phyloP scores from a whole-genome alignment of 1,284 basidiomycete genomes.

The Hymenochaete sp. region DNA sequence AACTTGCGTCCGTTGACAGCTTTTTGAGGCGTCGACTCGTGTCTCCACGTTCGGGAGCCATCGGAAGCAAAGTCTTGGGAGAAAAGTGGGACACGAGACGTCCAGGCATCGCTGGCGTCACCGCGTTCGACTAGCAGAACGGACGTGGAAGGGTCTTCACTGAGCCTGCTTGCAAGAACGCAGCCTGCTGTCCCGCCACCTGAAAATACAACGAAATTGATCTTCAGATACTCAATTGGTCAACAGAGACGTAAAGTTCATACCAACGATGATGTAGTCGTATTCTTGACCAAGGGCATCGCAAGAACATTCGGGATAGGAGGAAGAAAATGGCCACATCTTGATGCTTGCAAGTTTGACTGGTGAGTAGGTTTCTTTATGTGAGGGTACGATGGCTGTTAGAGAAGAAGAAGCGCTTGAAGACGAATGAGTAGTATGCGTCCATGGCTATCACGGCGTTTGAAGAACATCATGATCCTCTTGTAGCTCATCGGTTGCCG shows the following conservation, averaged over 20 bases:
- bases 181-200: constrained; percentile 28
- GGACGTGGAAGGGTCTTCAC: constrained; percentile 28
- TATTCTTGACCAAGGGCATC: not conserved
- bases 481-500: too few relatives aligned
- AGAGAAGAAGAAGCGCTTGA: too few relatives aligned
- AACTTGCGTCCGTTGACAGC: constrained; percentile 14
- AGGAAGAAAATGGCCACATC: constrained; percentile 10
- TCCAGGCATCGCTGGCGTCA: constrained; percentile 3
- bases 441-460: too few relatives aligned
- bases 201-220: not conserved
- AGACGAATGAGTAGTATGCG: too few relatives aligned
- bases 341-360: not conserved
- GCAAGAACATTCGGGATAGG: constrained; percentile 7
- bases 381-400: too few relatives aligned
- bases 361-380: too few relatives aligned
- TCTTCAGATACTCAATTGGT: too few relatives aligned
- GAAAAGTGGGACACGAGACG: not conserved
- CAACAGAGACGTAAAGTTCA: too few relatives aligned
- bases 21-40: not conserved
- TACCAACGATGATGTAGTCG: constrained; percentile 12
- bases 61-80: too few relatives aligned
- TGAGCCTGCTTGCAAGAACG: constrained; percentile 33
- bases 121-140: constrained; percentile 21
- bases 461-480: too few relatives aligned
- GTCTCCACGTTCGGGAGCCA: too few relatives aligned